Base-by-base conservation (phyloP, 768 basidiomycete species). In the Crepidotus variabilis region DNA sequence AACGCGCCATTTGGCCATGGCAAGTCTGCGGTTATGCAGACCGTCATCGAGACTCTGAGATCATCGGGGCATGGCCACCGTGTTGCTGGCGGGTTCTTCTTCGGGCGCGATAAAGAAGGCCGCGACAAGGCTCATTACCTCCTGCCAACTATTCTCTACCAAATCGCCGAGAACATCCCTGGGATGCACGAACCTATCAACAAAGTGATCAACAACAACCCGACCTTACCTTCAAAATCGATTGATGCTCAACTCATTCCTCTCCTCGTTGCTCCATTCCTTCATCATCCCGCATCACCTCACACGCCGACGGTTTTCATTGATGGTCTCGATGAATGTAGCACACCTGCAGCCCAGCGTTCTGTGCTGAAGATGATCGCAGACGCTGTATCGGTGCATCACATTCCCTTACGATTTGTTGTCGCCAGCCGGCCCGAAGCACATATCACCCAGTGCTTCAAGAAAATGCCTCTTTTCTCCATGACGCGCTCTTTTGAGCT, bases 311-410 rank as follows among this genome's bases (percentile, higher is more conserved):
- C 24, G 10, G 28, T 63, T n/a, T 18, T 63, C 18, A 47, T 63
- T 2, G 63, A 61, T 50, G 63, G 63, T 9, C 21, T 62, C 16
- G 63, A 64, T 47, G 63, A 64, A 51, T 62, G 57, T 35, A 18
- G 36, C 1, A 47, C 48, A 2, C 39, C 3, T 16, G 39, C 39
- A 43, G 39, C 39, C 14, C 39, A 43, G 18, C 39, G 39, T 5
- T 43, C 39, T 43, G 39, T 43, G 14, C 18, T 43, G 39, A 43
- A 3, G 11, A 3, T 43, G 3, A 43, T 43, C 39, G 39, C 39
- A 14, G 39, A 43, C 13, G 39, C 18, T 3, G 11, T 43, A 2
- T 14, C 13, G 3, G 13, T 16, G 3, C 39, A 43, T 43, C 3
- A 43, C 5, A 14, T 43, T 11, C 39, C 39, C 14, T 11, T 43